Evolutionary conservation across 306 rosid species (phyloP).

Genomic region (Albizia julibrissin): DNA sequence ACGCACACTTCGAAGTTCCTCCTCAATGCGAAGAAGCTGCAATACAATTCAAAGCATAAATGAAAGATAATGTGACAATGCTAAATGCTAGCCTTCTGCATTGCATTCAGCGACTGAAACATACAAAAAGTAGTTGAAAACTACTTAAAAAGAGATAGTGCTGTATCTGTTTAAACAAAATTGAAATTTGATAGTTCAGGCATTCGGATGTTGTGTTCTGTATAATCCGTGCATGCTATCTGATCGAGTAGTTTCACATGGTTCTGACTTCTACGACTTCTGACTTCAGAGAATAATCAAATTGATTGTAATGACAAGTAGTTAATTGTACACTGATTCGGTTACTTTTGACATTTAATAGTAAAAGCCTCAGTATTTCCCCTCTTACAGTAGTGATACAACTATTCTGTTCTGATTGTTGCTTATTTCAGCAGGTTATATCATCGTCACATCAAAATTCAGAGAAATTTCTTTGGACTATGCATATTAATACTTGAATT

Average conservation of each 20-base stretch:
- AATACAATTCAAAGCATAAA: slow-evolving; percentile 33
- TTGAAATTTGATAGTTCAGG: no score
- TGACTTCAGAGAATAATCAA: slow-evolving; percentile 5
- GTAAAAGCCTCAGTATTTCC: neutral
- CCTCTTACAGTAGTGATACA: neutral
- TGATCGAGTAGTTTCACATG: neutral
- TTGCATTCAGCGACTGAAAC: neutral
- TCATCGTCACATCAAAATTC: neutral
- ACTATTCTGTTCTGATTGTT: neutral
- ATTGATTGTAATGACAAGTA: neutral
- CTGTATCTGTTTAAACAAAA: no score
- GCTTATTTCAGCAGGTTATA: neutral
- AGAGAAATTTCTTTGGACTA: neutral
- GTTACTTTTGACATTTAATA: neutral
- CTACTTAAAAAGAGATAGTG: neutral
- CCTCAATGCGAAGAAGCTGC: slow-evolving; percentile 98
- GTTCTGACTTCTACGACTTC: neutral
- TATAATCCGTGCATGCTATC: neutral
- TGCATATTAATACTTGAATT: slow-evolving; percentile 6
- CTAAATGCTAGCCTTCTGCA: slow-evolving; percentile 1
- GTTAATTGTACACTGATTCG: neutral
- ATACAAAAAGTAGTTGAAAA: neutral
- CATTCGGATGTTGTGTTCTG: neutral
- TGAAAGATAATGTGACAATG: neutral
- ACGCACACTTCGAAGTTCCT: slow-evolving; percentile 88